Conservation (phyloP, 805 yeast genomes). For the Candida oleophila region DNA sequence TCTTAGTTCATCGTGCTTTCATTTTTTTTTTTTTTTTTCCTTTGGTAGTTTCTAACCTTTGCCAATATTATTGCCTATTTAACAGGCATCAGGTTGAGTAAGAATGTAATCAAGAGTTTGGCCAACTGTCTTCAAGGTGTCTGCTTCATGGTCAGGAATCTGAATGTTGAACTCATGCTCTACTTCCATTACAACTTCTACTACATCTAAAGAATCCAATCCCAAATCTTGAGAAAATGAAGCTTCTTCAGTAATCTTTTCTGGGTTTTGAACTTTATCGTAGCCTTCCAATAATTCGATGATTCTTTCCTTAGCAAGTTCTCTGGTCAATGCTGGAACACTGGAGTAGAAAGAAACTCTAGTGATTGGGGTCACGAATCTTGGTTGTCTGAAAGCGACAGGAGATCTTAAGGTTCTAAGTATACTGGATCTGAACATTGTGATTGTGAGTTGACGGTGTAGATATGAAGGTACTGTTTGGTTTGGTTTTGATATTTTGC, state of each 20-base stretch:
- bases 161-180: conserved; percentile 49
- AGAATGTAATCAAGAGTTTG: conserved; percentile 44
- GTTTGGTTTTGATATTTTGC: background rate
- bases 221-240: conserved; percentile 42
- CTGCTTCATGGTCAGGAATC: conserved; percentile 48
- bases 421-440: conserved; percentile 33
- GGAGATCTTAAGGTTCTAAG: conserved; percentile 27
- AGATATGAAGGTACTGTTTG: background rate
- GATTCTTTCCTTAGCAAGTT: conserved; percentile 60
- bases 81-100: conserved; percentile 43
- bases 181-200: conserved; percentile 46
- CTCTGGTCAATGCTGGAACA: conserved; percentile 61
- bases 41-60: background rate
- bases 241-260: conserved; percentile 36
- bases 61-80: conserved; percentile 8
- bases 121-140: conserved; percentile 44
- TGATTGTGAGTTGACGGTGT: conserved; percentile 4
- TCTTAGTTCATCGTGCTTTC: background rate
- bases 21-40: background rate
- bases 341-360: conserved; percentile 47
- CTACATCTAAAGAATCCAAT: conserved; percentile 47
- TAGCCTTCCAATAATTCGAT: conserved; percentile 64
- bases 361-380: conserved; percentile 7
- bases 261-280: conserved; percentile 48
- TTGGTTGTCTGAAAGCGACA: conserved; percentile 10